These are phyloP conservation scores for Epichloe sp. DNA, from an alignment of 2,329 filamentous ascomycete species.

Conservation along the genomic window DNA sequence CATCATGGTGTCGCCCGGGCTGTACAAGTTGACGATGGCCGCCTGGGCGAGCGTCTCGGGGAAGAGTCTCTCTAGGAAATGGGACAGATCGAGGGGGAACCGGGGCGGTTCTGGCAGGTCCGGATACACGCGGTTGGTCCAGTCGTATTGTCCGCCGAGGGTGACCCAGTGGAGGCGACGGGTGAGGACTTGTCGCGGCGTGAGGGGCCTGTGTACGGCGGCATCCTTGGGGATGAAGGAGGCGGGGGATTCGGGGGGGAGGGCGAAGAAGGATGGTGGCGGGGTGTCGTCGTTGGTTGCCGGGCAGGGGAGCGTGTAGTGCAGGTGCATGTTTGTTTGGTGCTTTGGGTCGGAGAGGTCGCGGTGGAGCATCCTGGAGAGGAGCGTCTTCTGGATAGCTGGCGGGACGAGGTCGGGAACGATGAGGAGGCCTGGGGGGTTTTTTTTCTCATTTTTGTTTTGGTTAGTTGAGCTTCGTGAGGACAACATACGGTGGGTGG, in stretches of 20 bases:
- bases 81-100: conserved; percentile 63
- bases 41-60: conserved; percentile 70
- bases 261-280: conserved; percentile 39
- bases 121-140: conserved; percentile 79
- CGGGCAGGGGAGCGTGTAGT: conserved; percentile 46
- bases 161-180: conserved; percentile 88
- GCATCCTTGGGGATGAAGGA: conserved; percentile 57
- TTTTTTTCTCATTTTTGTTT: neutral
- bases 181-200: conserved; percentile 55
- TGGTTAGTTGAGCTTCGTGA: no score
- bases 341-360: conserved; percentile 63
- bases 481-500: no score
- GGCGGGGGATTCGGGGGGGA: conserved; percentile 35
- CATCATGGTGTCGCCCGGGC: conserved; percentile 78
- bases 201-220: conserved; percentile 59
- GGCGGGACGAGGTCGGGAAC: conserved; percentile 62
- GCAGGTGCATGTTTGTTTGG: conserved; percentile 80
- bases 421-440: conserved; percentile 56
- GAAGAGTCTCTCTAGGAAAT: conserved; percentile 57
- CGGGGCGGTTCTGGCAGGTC: conserved; percentile 42
- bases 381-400: conserved; percentile 51
- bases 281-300: conserved; percentile 34
- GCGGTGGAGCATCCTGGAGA: conserved; percentile 62
- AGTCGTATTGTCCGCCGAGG: conserved; percentile 90
- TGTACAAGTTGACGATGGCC: conserved; percentile 89